Base-by-base conservation (phyloP, 2,329 filamentous ascomycete genomes). In the Didymella exigua region DNA sequence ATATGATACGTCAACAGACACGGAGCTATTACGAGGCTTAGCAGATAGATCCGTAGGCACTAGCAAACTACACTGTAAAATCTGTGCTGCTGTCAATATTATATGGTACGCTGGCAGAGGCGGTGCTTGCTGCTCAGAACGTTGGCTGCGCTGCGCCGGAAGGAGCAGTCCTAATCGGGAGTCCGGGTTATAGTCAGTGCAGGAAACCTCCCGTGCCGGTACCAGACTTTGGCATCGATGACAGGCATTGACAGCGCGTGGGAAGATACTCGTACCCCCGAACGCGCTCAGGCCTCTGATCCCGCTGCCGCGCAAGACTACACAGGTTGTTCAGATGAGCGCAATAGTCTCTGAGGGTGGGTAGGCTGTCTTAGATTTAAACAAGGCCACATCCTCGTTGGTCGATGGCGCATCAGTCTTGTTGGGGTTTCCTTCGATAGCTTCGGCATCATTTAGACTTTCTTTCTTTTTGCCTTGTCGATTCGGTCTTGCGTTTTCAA, bases 41-140 rank as follows among this genome's bases (percentile, higher is more conserved):
- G 63, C 44, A 61, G 58, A 56, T 56, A 19, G 50, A 36, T 36
- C 44, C 40, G 31, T 33, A 40, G 21, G 29, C 16, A 43, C 52
- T 46, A 61, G 64, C 62, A 62, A 64, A 64, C 68, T 64, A 71
- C 64, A 64, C 67, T 63, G 57, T 34, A 56, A 36, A 38, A 41
- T 16, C 34, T 23, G 40, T 24, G 36, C 24, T 36, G 51, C 56
- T 54, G 60, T 63, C 53, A 67, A 59, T 49, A 49, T 43, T 19
- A 40, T 51, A 54, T 37, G 57, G 62, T 51, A 56, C 53, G 43
- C 49, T 59, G 48, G 52, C 38, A 41, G 43, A 54, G 23, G 30
- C 31, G 30, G 47, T 55, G 56, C 46, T 67, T 62, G 57, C 48
- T 58, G 37, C 53, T 51, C 21, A 42, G 21, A 29, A 50, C 30